phyloP scores from a whole-genome alignment of 805 yeast species.

The Ogataea trehalophila region DNA sequence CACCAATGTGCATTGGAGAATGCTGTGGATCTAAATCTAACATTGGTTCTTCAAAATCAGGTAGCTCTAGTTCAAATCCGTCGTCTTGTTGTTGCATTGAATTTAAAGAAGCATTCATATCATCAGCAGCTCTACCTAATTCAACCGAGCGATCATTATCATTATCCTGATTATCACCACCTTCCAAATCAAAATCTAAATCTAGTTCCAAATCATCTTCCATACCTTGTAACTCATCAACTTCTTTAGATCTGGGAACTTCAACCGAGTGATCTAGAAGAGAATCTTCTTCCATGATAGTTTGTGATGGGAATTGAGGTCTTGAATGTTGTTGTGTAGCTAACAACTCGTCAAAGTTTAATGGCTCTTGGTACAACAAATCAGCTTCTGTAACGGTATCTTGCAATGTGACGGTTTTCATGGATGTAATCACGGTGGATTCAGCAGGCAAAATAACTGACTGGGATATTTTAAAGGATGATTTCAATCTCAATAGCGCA shows the following conservation, averaged over 20 bases:
- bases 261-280: conserved; percentile 59
- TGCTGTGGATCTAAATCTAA: conserved; percentile 14
- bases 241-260: conserved; percentile 30
- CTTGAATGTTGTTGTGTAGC: conserved; percentile 11
- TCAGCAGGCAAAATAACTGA: conserved; percentile 55
- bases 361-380: conserved; percentile 61
- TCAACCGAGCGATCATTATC: conserved; percentile 42
- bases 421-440: conserved; percentile 55
- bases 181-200: conserved; percentile 31
- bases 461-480: conserved; percentile 50
- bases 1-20: conserved; percentile 5
- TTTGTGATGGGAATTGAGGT: conserved; percentile 4
- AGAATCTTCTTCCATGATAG: conserved; percentile 13
- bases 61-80: conserved; percentile 45
- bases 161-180: conserved; percentile 5
- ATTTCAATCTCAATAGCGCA: conserved; percentile 63
- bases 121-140: conserved; percentile 43
- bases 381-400: conserved; percentile 80
- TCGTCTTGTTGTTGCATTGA: conserved; percentile 27
- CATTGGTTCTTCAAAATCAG: conserved; percentile 26
- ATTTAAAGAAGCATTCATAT: conserved; percentile 15
- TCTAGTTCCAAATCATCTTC: conserved; percentile 29
- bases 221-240: conserved; percentile 29
- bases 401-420: conserved; percentile 56
- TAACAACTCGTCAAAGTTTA: conserved; percentile 35